Evolutionary conservation across 2,329 filamentous ascomycete genomes (phyloP), one percentile per base, ranked within the genome.

Genomic region (Sporothrix euskadiensis): DNA sequence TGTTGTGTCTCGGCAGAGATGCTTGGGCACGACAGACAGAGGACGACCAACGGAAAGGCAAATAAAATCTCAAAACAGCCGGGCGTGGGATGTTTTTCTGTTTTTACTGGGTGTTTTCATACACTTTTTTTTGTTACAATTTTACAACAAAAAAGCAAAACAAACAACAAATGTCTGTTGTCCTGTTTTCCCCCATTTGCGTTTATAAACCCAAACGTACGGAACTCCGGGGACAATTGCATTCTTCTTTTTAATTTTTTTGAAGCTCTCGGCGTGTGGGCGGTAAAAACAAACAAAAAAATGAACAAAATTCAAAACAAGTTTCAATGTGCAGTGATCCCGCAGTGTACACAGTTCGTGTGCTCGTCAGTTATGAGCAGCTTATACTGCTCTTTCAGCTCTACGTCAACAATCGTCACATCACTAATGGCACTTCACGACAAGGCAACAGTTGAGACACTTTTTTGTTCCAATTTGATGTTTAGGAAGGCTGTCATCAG

Each of bases 221-320:
- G 68, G 59, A 71, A 71, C 69, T 71, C 59, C 59, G 61, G 69
- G 69, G 61, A 71, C 72, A 73, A 73, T 65, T 66, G 72, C 72
- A 73, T 73, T 71, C 57, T 66, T 56, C 52, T 61, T 57, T 69
- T 69, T 35, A 49, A 19, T 49, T 39, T 73, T 73, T 47, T 73
- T 69, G 65, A 54, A 41, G 54, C 47, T 66, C 32, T 69, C 30
- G 56, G 68, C 39, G 68, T 30, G 44, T 63, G 70, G 69, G 59
- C 49, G 49, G 69, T 63, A 61, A 73, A 74, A 66, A 52, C 47
- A 39, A 8, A 35, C 35, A 72, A 72, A 73, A 68, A 61, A 70
- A 59, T 65, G 41, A 63, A 72, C 68, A 69, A 71, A 69, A 69
- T 32, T 68, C 66, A 59, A 73, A 59, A 70, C 73, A 75, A 73